Evolutionary conservation across 805 yeast species (phyloP).

Genomic region (Ascoidea rubescens): DNA sequence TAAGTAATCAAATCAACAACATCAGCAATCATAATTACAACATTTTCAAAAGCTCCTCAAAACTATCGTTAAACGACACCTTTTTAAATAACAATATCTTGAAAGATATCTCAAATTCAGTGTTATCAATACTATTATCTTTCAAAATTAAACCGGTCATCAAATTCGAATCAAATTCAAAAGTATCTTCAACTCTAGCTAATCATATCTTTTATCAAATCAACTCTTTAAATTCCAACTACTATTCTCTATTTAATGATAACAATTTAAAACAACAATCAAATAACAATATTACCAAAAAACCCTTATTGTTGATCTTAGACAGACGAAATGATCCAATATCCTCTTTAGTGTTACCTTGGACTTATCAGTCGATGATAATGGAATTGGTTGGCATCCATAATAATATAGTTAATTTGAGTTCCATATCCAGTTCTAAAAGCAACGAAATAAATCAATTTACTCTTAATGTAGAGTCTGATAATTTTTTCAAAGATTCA

Average conservation of each 20-base stretch:
- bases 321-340: constrained; percentile 87
- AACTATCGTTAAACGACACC: constrained; percentile 18
- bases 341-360: constrained; percentile 84
- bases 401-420: constrained; percentile 66
- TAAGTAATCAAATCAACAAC: background rate
- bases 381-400: constrained; percentile 79
- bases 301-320: constrained; percentile 61
- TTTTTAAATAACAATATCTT: constrained; percentile 6
- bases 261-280: constrained; percentile 23
- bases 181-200: constrained; percentile 52
- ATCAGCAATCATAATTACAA: background rate
- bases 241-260: constrained; percentile 19
- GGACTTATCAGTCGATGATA: constrained; percentile 98
- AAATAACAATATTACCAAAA: constrained; percentile 46
- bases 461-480: constrained; percentile 56
- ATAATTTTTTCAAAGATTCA: constrained; percentile 62
- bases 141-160: constrained; percentile 68
- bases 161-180: constrained; percentile 61
- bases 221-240: constrained; percentile 19
- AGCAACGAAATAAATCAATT: constrained; percentile 43
- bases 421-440: constrained; percentile 34
- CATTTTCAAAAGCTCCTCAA: background rate
- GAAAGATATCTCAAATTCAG: constrained; percentile 11
- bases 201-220: constrained; percentile 47
- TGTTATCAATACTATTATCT: constrained; percentile 41